Evolutionary conservation across 331 rosid genomes (phyloP), one percentile per base, ranked within the genome.

Genomic region (Malus hybrid): DNA sequence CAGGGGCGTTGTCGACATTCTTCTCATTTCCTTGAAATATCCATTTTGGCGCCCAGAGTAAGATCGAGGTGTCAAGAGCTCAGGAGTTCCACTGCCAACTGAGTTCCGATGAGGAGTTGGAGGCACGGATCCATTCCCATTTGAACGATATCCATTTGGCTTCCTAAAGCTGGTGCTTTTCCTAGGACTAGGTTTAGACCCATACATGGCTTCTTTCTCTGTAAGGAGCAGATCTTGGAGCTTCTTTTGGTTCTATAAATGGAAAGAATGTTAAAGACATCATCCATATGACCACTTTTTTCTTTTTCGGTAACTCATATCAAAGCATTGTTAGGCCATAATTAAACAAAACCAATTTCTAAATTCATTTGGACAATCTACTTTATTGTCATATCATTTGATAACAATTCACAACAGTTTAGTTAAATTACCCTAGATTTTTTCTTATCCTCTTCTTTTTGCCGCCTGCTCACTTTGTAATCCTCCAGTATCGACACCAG

Each of bases 61-160:
- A 15, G 99, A 94, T 32, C 97, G 88, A 1, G 99, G 99, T 31
- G 99, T 94, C 19, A 85, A 85, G 63, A 86, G 83, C 75, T 94
- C 99, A 0, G 97, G 87, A 70, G 99, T 80, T 39, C 86, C 89
- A 19, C 91, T 70, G 22, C 93, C 83, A 19, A 85, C 80, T 2
- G 99, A 94, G 83, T 86, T 92, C 14, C 99, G 93, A 24, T 93
- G 97, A 76, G 97, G 93, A n/a, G 91, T 92, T 1, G 99, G 96
- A 62, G 99, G 83, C 96, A 88, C 74, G 3, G 97, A 90, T 29
- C 91, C 97, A 76, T 87, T 92, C 70, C 97, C 97, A 75, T 95
- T 95, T 22, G 86, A 56, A 3, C 88, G 85, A 80, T 84, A 85
- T 36, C 97, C 92, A 62, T 89, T 95, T 65, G 93, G 82, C 86